Base-by-base conservation (phyloP, 345 rosid genomes). In the Aquilaria sinensis region DNA sequence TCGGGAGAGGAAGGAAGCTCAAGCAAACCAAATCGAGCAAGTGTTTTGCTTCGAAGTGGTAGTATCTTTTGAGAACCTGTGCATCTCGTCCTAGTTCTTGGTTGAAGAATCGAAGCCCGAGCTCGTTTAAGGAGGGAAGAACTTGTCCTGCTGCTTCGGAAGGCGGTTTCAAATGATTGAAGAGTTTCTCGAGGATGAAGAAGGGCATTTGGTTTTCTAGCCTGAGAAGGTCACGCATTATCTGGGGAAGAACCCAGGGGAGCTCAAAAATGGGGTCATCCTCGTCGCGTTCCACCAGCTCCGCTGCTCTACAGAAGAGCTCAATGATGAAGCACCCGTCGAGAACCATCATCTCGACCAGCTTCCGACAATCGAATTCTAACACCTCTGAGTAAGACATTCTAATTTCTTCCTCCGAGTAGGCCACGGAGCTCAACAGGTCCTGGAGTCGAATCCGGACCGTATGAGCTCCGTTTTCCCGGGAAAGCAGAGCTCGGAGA, bases 151-250 rank as follows among this genome's bases (percentile, higher is more conserved):
- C 43, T 10, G 69, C 41, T 45, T 47, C 58, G 51, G 55, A 61
- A 0, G 61, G 61, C 0, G 73, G 71, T 14, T 37, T 37, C 43
- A 37, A 9, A 37, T 70, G 63, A 10, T 72, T 66, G 6, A 64
- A 83, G 7, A 83, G 67, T 37, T 73, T 16, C 30, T 74, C 59
- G 62, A 86, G 85, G 58, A 83, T 74, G 52, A 79, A 57, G 66
- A 60, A 79, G 33, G 92, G 88, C 34, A 85, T 75, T 67, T 86
- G 89, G 32, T 86, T 86, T 74, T 86, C 92, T 2, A 86, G 61
- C 57, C 70, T 68, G 10, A 86, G 79, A 32, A 86, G 69, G 66
- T 83, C 92, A 0, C 80, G 62, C 60, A 69, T 69, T 9, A 86
- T 49, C 2, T 67, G 78, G 0, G 77, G 76, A 10, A 79, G 70